Percentiles rank a stretch among this genome's conserved stretches.
Conservation (phyloP, 495 filamentous ascomycete genomes). For the Amphirosellinia nigrospora region DNA sequence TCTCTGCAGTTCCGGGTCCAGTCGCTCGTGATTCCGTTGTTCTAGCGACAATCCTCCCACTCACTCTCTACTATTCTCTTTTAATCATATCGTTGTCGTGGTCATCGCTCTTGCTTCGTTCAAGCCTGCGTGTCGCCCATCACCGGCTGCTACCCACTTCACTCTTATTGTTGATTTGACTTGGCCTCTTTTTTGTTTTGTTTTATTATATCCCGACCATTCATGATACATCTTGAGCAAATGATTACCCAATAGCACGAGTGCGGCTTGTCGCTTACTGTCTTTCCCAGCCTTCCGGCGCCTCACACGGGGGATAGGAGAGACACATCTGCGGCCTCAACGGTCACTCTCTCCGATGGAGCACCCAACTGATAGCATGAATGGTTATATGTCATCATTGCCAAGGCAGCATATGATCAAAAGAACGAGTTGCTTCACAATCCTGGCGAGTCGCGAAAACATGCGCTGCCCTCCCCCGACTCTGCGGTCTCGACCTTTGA, state of each 20-base stretch:
- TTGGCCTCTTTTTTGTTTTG: neutral
- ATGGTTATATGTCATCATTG: constrained; percentile 37
- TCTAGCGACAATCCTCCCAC: neutral
- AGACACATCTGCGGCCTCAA: constrained; percentile 24
- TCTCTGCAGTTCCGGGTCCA: constrained; percentile 10
- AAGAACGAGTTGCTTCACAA: constrained; percentile 32
- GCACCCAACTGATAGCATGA: constrained; percentile 17
- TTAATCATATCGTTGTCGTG: neutral
- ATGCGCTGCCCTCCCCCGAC: constrained; percentile 32
- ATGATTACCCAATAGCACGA: constrained; percentile 31
- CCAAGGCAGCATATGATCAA: constrained; percentile 34
- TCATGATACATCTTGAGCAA: constrained; percentile 25
- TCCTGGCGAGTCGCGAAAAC: constrained; percentile 26
- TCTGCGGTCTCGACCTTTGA: constrained; percentile 25
- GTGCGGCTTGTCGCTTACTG: constrained; percentile 7
- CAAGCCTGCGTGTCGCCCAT: neutral
- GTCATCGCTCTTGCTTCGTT: neutral
- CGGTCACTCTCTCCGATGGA: constrained; percentile 31
- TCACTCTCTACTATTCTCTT: neutral
- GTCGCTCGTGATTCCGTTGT: constrained; percentile 2
- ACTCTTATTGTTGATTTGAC: neutral
- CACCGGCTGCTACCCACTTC: neutral
- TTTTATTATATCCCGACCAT: neutral
- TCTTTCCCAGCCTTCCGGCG: constrained; percentile 27
- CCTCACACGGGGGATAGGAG: constrained; percentile 22